These are phyloP conservation scores for Tylopilus intermedius DNA, from an alignment of 768 basidiomycete genomes.

Conservation along the genomic window DNA sequence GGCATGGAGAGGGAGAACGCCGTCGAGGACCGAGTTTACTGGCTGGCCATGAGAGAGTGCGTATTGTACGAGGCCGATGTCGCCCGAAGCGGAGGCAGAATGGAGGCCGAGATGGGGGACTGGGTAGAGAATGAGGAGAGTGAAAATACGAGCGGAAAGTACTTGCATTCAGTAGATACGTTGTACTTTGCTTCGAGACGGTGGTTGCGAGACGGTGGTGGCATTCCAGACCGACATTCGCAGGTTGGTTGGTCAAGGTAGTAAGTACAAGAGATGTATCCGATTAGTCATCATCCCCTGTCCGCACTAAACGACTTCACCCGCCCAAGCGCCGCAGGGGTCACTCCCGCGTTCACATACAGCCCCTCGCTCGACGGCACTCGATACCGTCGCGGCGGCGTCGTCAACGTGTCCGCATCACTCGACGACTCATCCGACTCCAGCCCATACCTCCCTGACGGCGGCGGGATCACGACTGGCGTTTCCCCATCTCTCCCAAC, in stretches of 20 bases:
- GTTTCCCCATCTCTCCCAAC: constrained; percentile 1
- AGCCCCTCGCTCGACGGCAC: constrained; percentile 12
- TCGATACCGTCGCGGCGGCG: constrained; percentile 25
- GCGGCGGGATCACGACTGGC: constrained; percentile 28
- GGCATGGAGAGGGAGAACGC: constrained; percentile 94
- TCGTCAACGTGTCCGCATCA: constrained; percentile 34
- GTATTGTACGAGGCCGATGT: constrained; percentile 89
- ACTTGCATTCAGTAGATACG: constrained; percentile 49
- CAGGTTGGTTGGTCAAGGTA: neutral
- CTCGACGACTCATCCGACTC: constrained; percentile 29
- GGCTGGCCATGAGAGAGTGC: constrained; percentile 93
- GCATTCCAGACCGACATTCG: constrained; percentile 23
- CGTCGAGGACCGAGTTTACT: constrained; percentile 92
- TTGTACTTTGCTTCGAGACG: constrained; percentile 48
- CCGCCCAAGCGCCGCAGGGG: constrained; percentile 19
- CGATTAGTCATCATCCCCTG: constrained; percentile 6
- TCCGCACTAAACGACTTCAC: constrained; percentile 2
- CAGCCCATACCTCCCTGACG: constrained; percentile 12
- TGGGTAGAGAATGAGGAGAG: constrained; percentile 21
- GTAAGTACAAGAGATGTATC: neutral
- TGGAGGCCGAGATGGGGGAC: constrained; percentile 76
- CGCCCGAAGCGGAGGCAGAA: constrained; percentile 75
- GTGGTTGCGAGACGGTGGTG: constrained; percentile 33
- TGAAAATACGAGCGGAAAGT: no score
- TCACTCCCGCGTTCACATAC: constrained; percentile 11